These are phyloP conservation scores for Limonium bicolor DNA, from an alignment of 148 eudicot species.

Conservation along the genomic window DNA sequence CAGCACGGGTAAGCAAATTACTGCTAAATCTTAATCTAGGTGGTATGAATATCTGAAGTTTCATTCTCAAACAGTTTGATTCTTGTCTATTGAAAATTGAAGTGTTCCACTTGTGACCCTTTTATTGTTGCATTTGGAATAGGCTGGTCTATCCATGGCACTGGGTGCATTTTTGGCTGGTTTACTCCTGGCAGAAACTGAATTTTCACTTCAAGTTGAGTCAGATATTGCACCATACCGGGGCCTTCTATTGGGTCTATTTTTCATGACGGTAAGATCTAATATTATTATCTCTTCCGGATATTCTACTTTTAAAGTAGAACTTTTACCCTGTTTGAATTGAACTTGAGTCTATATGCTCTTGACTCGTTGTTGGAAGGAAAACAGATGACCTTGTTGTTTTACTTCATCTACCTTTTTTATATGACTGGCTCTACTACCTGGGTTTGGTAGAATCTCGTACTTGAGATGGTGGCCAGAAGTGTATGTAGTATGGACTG, in stretches of 20 bases:
- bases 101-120: not conserved
- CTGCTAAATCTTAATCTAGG: too few species aligned
- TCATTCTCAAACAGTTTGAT: not conserved
- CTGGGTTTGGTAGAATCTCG: too few species aligned
- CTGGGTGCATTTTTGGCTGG: slow-evolving; percentile 98
- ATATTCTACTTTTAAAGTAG: too few species aligned
- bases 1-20: slow-evolving; percentile 69
- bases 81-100: not conserved
- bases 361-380: too few species aligned
- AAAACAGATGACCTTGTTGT: too few species aligned
- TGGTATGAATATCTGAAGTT: not conserved
- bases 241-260: slow-evolving; percentile 94
- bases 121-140: slow-evolving; percentile 10
- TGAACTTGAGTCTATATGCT: too few species aligned
- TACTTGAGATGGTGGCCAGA: too few species aligned
- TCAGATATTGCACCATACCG: slow-evolving; percentile 99
- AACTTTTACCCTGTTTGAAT: too few species aligned
- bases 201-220: slow-evolving; percentile 93
- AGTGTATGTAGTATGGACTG: too few species aligned
- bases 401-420: too few species aligned
- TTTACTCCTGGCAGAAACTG: slow-evolving; percentile 95
- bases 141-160: slow-evolving; percentile 99
- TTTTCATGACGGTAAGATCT: slow-evolving; percentile 82
- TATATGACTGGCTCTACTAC: too few species aligned
- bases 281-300: too few species aligned